phyloP scores from a whole-genome alignment of 1,284 basidiomycete genomes.

The Microbotryum intermedium region DNA sequence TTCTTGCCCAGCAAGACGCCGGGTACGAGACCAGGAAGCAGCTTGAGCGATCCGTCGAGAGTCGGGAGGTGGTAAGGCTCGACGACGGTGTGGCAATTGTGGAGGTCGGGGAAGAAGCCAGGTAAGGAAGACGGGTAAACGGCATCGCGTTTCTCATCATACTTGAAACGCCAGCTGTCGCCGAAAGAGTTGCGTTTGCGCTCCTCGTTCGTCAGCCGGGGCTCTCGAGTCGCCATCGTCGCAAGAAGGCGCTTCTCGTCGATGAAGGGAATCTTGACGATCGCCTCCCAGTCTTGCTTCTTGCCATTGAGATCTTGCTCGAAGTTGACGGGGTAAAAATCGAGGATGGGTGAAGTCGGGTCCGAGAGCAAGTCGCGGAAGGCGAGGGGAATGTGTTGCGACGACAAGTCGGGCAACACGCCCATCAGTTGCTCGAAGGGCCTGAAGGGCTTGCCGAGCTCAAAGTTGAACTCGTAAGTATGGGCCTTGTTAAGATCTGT shows the following conservation, averaged over 20 bases:
- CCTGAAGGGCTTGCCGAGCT: slow-evolving; percentile 78
- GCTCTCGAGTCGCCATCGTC: slow-evolving; percentile 75
- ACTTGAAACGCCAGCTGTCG: slow-evolving; percentile 69
- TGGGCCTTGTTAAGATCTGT: slow-evolving; percentile 69
- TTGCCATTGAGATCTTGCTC: slow-evolving; percentile 95
- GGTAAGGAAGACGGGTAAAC: slow-evolving; percentile 86
- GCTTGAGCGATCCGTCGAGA: slow-evolving; percentile 67
- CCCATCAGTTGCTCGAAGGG: slow-evolving; percentile 99
- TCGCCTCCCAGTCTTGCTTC: slow-evolving; percentile 97
- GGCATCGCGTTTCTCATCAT: slow-evolving; percentile 47
- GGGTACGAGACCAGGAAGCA: slow-evolving; percentile 76
- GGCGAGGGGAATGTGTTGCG: slow-evolving; percentile 73
- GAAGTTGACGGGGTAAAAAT: slow-evolving; percentile 89
- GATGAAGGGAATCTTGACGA: slow-evolving; percentile 99
- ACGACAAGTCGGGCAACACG: slow-evolving; percentile 83
- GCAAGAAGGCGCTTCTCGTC: slow-evolving; percentile 68
- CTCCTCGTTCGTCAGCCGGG: slow-evolving; percentile 70
- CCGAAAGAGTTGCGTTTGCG: slow-evolving; percentile 67
- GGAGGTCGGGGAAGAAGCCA: slow-evolving; percentile 87
- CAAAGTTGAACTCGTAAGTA: slow-evolving; percentile 73
- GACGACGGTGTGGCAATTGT: slow-evolving; percentile 68
- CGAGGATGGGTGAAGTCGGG: slow-evolving; percentile 74
- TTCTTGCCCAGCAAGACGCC: slow-evolving; percentile 79
- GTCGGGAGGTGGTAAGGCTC: slow-evolving; percentile 73
- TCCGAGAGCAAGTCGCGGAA: slow-evolving; percentile 89